Evolutionary conservation across 2,329 filamentous ascomycete species (phyloP).

Genomic region (Exophiala calicioides): DNA sequence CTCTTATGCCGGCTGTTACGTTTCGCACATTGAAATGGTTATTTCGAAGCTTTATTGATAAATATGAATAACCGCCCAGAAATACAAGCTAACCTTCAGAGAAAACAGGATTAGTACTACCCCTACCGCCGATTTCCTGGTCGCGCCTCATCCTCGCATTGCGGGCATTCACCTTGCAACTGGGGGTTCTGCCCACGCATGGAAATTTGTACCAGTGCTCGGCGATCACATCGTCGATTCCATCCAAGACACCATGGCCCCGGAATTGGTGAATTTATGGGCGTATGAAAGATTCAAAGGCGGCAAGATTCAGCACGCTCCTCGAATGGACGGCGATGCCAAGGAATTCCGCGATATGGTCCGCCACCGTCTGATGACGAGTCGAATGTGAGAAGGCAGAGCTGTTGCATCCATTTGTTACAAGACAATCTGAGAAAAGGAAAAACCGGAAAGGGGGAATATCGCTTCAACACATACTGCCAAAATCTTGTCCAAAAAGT

Average conservation of each 20-base stretch:
- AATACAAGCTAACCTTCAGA: conserved; percentile 7
- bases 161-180: conserved; percentile 28
- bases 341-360: conserved; percentile 15
- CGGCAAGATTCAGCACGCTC: no score
- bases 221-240: conserved; percentile 28
- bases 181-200: conserved; percentile 29
- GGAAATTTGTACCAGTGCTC: conserved; percentile 31
- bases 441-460: no score
- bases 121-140: conserved; percentile 27
- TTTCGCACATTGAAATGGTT: neutral
- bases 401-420: no score
- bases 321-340: conserved; percentile 17
- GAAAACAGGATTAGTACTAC: conserved; percentile 27
- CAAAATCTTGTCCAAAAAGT: no score
- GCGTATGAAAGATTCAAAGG: conserved; percentile 37
- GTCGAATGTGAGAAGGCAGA: no score
- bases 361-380: no score
- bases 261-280: conserved; percentile 46
- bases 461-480: no score
- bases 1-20: neutral
- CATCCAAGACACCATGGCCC: conserved; percentile 43
- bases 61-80: no score
- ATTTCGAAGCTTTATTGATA: no score
- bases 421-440: no score
- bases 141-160: conserved; percentile 27